Base-by-base conservation (phyloP, 805 yeast species). In the Tetrapisispora fleetii region DNA sequence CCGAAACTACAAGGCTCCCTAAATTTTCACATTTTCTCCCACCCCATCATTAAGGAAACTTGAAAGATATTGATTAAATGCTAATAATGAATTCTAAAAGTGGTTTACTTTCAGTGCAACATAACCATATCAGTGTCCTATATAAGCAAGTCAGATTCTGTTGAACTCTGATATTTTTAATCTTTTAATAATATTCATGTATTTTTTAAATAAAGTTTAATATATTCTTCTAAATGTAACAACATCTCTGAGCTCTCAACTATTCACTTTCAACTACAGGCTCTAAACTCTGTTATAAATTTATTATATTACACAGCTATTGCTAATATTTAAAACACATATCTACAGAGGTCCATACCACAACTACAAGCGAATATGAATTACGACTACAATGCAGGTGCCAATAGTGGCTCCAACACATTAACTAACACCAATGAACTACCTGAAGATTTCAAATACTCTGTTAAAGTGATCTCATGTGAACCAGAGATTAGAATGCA, bases 361-460 rank as follows among this genome's bases (percentile, higher is more conserved):
- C n/a, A 24, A 40, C 5, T n/a, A 27, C 4, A n/a, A 40, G n/a
- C 16, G 8, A 33, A 22, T 14, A 21, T 41, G 44, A 41, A 41
- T 18, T 41, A 37, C 11, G 44, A 41, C 2, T 41, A 41, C 18
- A 30, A 41, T 30, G 2, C 37, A 14, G 44, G 44, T 41, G 37
- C 44, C n/a, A 19, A 27, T 41, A 27, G 33, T 13, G 43, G 43
- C 16, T 7, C 44, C 3, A 9, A 32, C 18, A n/a, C 44, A 9
- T 13, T 18, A 22, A 32, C 24, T 5, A 41, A 41, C n/a, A 19
- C 44, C 17, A 41, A 41, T 13, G 44, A 41, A 24, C 38, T 45
- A 37, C 82, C 83, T 4, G 85, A 87, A 56, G 95, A 86, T 65
- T 88, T 87, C 77, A 88, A 87, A 63, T 86, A 82, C 65, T 78